Evolutionary conservation across 163 green algal species (phyloP).

Genomic region (Scenedesmus sp.): DNA sequence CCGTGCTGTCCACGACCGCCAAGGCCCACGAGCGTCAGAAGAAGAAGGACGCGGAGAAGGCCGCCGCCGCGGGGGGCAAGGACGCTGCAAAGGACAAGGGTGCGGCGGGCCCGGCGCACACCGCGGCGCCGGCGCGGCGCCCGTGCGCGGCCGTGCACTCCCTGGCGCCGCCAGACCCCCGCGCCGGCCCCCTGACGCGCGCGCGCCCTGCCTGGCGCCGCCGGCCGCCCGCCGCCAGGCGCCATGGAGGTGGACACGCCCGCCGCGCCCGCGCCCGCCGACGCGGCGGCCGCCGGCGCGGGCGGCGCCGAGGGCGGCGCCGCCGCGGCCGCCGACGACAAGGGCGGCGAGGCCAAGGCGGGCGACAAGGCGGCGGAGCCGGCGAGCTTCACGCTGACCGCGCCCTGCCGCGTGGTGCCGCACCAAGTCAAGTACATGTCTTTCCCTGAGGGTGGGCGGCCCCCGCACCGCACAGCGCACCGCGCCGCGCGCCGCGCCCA

Average conservation of each 20-base stretch:
- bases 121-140: too few species aligned
- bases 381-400: constrained; percentile 57
- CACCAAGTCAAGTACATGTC: constrained; percentile 82
- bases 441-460: constrained; percentile 62
- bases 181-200: background rate
- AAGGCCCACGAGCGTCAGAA: constrained; percentile 81
- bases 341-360: constrained; percentile 28
- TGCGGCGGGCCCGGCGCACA: too few species aligned
- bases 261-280: constrained; percentile 1
- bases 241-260: constrained; percentile 72
- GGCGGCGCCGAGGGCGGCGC: constrained; percentile 16
- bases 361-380: constrained; percentile 58
- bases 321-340: constrained; percentile 41
- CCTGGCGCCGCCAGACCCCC: background rate
- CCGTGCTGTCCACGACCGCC: constrained; percentile 96
- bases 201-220: background rate
- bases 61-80: constrained; percentile 11
- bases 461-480: too few species aligned
- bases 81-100: too few species aligned
- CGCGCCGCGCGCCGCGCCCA: background rate
- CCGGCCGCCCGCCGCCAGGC: background rate
- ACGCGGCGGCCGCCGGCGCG: constrained; percentile 21
- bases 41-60: constrained; percentile 70
- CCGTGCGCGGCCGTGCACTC: background rate
- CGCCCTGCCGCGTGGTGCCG: constrained; percentile 94